A percentile compares a stretch with the other conserved stretches of the same genome.
These are phyloP conservation scores for Neonectria coccinea DNA, from an alignment of 2,329 filamentous ascomycete species.

Conservation along the genomic window DNA sequence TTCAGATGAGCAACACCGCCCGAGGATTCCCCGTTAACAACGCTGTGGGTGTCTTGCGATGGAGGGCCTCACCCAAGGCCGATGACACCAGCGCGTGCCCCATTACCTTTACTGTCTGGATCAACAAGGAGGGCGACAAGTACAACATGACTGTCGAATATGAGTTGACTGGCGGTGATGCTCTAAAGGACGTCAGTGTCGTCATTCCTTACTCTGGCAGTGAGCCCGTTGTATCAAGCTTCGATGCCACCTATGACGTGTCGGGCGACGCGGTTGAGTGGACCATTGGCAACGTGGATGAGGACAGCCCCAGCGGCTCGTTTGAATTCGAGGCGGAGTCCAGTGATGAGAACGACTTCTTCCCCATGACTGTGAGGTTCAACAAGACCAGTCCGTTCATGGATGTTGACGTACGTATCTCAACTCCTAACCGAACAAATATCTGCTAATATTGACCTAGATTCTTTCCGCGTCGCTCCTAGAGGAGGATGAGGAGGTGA, in stretches of 20 bases:
- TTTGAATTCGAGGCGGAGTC: conserved; percentile 97
- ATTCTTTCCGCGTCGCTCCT: conserved; percentile 77
- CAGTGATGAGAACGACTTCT: conserved; percentile 92
- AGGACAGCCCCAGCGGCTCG: conserved; percentile 83
- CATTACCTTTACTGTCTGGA: conserved; percentile 97
- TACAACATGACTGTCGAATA: conserved; percentile 96
- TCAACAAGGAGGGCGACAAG: conserved; percentile 86
- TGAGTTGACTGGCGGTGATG: conserved; percentile 84
- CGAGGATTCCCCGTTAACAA: conserved; percentile 97
- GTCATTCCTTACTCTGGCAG: conserved; percentile 86
- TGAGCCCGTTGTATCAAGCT: conserved; percentile 91
- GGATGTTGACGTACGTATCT: conserved; percentile 86
- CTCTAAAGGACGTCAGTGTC: conserved; percentile 86
- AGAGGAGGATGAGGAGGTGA: conserved; percentile 81
- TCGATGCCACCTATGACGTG: conserved; percentile 94
- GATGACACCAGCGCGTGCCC: conserved; percentile 86
- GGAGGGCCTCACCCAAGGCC: conserved; percentile 85
- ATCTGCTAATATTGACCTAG: conserved; percentile 48
- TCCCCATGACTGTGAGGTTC: conserved; percentile 95
- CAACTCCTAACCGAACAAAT: too few species aligned
- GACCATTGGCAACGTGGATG: conserved; percentile 88
- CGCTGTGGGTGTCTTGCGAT: conserved; percentile 90
- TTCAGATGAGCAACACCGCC: conserved; percentile 88
- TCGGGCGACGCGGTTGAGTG: conserved; percentile 93
- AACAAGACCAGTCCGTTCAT: conserved; percentile 87